Base-by-base conservation (phyloP, 1,284 basidiomycete species). In the Crucibulum parvulum region DNA sequence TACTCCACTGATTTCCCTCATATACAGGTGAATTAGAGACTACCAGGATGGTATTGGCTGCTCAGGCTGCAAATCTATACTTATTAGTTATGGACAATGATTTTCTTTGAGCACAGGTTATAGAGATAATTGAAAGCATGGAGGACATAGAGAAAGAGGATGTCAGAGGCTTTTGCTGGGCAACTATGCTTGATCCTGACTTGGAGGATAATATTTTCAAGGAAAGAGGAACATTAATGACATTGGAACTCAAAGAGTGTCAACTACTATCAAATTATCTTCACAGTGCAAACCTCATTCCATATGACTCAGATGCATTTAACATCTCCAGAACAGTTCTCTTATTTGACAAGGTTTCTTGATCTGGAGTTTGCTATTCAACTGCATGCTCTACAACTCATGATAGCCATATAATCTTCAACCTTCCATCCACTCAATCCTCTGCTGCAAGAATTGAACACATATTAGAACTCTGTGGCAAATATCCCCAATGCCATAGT, bases 11-110 rank as follows among this genome's bases (percentile, higher is more conserved):
- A 37, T 50, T 35, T 39, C 8, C 10, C 24, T 31, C 24, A 10
- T n/a, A 6, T 36, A n/a, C 34, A 63, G 64, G 64, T 24, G 45
- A 65, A 36, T 38, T 63, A 13, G 59, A 66, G 36, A 54, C 54
- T 7, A 65, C 62, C 0, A 55, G 61, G 8, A 57, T 63, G 59
- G 16, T 39, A 9, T 39, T 35, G 13, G 34, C 64, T 11, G 38
- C 50, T 43, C 59, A 53, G 8, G 52, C 41, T 16, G 53, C 59
- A 37, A 65, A 65, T 37, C 56, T 62, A 13, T 47, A 54, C 18
- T 57, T 55, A 1, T 31, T 64, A 31, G 35, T 64, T 3, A 18
- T 55, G 8, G 60, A 62, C n/a, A 51, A 63, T 43, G 34, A n/a
- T 16, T n/a, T 35, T 31, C 8, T 62, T 13, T 9, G 55, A 13